Conservation (phyloP, 257 asterid species). For the Jasminum sambac region DNA sequence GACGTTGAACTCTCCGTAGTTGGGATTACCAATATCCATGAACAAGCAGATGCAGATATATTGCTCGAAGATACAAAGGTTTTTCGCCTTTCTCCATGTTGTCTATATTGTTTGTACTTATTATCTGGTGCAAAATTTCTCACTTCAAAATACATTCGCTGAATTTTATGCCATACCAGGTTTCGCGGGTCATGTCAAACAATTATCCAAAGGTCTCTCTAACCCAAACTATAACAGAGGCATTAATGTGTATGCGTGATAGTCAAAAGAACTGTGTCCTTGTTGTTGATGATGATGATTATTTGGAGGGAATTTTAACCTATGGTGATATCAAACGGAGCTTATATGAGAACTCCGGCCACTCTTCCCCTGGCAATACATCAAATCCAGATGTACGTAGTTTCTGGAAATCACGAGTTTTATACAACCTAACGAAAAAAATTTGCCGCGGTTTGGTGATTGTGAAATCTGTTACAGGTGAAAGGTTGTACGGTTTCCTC, state of each 20-base stretch:
- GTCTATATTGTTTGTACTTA: slow-evolving; percentile 5
- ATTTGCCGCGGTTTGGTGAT: too few species aligned
- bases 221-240: slow-evolving; percentile 70
- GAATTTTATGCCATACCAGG: slow-evolving; percentile 50
- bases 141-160: too few species aligned
- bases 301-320: slow-evolving; percentile 84
- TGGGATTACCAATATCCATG: slow-evolving; percentile 40
- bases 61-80: slow-evolving; percentile 85
- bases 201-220: slow-evolving; percentile 58
- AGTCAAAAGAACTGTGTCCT: slow-evolving; percentile 67
- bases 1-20: slow-evolving; percentile 70
- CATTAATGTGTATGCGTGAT: slow-evolving; percentile 65
- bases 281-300: slow-evolving; percentile 69
- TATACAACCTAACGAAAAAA: background rate
- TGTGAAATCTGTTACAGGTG: slow-evolving; percentile 45
- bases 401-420: slow-evolving; percentile 3
- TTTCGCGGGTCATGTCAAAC: slow-evolving; percentile 77
- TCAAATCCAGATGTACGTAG: slow-evolving; percentile 53
- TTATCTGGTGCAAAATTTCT: background rate
- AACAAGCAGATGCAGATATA: slow-evolving; percentile 51
- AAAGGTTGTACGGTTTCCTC: slow-evolving; percentile 65
- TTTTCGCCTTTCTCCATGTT: slow-evolving; percentile 9
- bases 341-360: slow-evolving; percentile 44
- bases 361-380: slow-evolving; percentile 45
- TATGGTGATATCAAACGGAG: slow-evolving; percentile 73